Base-by-base conservation (phyloP, 1,284 basidiomycete species). In the Ustilago bromivora region DNA sequence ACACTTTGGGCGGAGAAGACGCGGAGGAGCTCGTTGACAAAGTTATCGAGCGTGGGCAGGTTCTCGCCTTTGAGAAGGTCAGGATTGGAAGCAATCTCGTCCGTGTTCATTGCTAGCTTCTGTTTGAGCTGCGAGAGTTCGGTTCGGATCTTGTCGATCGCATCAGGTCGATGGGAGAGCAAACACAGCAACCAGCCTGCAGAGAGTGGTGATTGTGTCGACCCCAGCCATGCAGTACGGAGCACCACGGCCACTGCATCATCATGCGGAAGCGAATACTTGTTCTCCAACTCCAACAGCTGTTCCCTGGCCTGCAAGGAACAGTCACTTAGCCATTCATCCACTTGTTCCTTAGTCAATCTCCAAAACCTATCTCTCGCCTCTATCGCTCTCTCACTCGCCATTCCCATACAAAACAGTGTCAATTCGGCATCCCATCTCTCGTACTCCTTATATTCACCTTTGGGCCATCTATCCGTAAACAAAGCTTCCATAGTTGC, bases 401-500 rank as follows among this genome's bases (percentile, higher is more conserved):
- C 57, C 2, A 36, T 40, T 3, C 31, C 62, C 11, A 41, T 15
- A 19, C 52, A 61, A 36, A 70, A 70, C 3, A 31, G 36, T 10
- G 49, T 46, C 38, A 70, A 40, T 23, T 64, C 47, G 1, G 17
- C 49, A 53, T 70, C 68, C 68, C 68, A 70, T 11, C n/a, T 13
- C 7, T 23, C 3, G 43, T 64, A 70, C 23, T 43, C 61, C 2
- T 17, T 11, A 23, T 65, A 66, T 47, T 41, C 11, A 12, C 63
- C 68, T 17, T 36, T 28, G 5, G 63, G 68, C 17, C 60, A 65
- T 19, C 10, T 55, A 6, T 41, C 11, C 2, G 62, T 61, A 32
- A 70, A 70, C 3, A 70, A 35, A n/a, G 68, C 61, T 36, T 70
- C 54, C 41, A 70, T 31, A 7, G 68, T 70, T 13, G 68, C 58